Conservation (phyloP, 371 early-diverging fungal species). For the Mortierella sp. region DNA sequence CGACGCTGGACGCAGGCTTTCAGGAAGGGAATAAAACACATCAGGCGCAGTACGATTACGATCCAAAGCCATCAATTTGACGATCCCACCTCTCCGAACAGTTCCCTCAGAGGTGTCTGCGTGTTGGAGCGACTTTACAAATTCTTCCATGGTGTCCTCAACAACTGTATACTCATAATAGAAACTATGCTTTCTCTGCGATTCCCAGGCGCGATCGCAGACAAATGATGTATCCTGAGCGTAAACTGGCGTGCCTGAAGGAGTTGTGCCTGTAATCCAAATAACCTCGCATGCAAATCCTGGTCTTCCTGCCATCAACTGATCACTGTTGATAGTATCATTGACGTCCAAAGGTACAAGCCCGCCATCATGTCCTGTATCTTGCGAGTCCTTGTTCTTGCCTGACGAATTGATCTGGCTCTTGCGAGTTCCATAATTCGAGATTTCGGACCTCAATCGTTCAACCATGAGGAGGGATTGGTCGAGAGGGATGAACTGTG, state of each 20-base stretch:
- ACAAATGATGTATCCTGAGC: slow-evolving; percentile 40
- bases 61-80: slow-evolving; percentile 51
- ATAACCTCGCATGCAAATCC: slow-evolving; percentile 53
- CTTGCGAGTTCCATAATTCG: neutral
- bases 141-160: slow-evolving; percentile 32
- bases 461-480: slow-evolving; percentile 25
- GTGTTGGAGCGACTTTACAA: slow-evolving; percentile 16
- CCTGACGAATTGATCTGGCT: slow-evolving; percentile 3
- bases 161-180: slow-evolving; percentile 38
- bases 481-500: slow-evolving; percentile 40
- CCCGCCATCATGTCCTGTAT: neutral
- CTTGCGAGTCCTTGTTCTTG: neutral
- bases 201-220: slow-evolving; percentile 44
- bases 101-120: neutral
- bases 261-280: slow-evolving; percentile 5
- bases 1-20: neutral
- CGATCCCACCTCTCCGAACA: slow-evolving; percentile 29
- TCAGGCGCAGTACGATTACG: slow-evolving; percentile 33
- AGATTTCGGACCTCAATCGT: slow-evolving; percentile 19
- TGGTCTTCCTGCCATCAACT: slow-evolving; percentile 24
- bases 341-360: neutral
- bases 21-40: slow-evolving; percentile 38
- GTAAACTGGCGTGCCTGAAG: slow-evolving; percentile 17
- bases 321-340: neutral
- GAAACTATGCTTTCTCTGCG: slow-evolving; percentile 31